phyloP scores from a whole-genome alignment of 257 asterid species.

The Solanum ossicruentum region DNA sequence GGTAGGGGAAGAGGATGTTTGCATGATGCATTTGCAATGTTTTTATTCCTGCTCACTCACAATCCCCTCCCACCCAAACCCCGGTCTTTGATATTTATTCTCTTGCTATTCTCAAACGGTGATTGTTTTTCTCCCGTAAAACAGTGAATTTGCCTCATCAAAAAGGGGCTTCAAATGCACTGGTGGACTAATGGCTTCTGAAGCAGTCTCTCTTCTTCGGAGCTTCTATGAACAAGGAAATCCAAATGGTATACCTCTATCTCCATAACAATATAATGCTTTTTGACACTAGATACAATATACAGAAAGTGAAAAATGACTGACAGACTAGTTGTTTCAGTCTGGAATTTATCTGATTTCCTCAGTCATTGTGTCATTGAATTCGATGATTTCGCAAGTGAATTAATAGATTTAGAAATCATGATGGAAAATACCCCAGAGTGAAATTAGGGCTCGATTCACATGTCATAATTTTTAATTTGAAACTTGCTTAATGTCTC shows the following conservation, averaged over 20 bases:
- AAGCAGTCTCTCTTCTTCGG: constrained; percentile 60
- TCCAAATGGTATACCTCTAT: constrained; percentile 39
- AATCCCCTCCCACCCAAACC: no score
- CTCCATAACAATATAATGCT: constrained; percentile 10
- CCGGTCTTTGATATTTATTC: not conserved
- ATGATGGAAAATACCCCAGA: not conserved
- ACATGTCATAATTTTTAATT: not conserved
- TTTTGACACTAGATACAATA: not conserved
- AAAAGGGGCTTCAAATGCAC: constrained; percentile 60
- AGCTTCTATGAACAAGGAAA: constrained; percentile 94
- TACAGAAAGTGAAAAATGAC: not conserved
- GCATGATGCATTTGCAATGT: not conserved
- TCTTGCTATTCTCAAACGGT: not conserved
- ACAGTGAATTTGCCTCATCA: constrained; percentile 20
- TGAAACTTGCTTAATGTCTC: not conserved
- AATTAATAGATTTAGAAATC: not conserved
- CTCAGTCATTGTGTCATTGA: not conserved
- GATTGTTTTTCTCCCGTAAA: no score
- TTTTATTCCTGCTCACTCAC: not conserved
- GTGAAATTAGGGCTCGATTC: not conserved
- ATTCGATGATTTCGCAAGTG: not conserved
- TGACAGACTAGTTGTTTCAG: not conserved
- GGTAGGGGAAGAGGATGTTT: not conserved
- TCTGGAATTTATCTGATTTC: not conserved
- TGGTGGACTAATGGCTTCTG: constrained; percentile 78